These are phyloP conservation scores for Fusarium nisikadoi DNA, from an alignment of 2,329 filamentous ascomycete species.

Conservation along the genomic window DNA sequence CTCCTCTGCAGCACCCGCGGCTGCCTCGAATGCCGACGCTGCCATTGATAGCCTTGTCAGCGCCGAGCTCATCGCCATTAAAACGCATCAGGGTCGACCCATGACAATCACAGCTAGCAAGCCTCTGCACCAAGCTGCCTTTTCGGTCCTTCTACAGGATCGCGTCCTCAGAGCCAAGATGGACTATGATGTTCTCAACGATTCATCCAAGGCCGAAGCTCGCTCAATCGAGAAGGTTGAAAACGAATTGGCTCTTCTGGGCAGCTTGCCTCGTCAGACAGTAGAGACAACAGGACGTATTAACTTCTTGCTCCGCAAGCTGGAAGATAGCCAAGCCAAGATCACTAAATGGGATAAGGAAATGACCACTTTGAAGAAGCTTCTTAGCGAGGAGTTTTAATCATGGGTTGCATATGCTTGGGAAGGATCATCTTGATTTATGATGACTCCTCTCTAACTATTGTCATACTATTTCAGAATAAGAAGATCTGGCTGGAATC, in stretches of 20 bases:
- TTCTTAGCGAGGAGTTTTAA: constrained; percentile 59
- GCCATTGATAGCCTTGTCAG: constrained; percentile 84
- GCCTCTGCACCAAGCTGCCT: constrained; percentile 87
- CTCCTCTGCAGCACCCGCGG: constrained; percentile 52
- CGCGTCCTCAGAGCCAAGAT: constrained; percentile 78
- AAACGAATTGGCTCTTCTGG: constrained; percentile 78
- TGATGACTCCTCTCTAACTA: not conserved
- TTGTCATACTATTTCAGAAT: not conserved
- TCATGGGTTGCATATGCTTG: not conserved
- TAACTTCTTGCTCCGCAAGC: constrained; percentile 77
- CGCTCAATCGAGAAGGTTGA: constrained; percentile 82
- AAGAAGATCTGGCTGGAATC: not conserved
- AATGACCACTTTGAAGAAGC: constrained; percentile 76
- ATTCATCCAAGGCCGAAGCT: constrained; percentile 77
- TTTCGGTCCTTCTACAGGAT: constrained; percentile 77
- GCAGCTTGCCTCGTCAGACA: constrained; percentile 75
- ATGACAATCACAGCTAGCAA: constrained; percentile 81
- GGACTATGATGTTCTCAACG: constrained; percentile 74
- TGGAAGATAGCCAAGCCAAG: constrained; percentile 78
- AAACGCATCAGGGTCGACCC: constrained; percentile 79
- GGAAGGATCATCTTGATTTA: not conserved
- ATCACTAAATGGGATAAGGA: constrained; percentile 79
- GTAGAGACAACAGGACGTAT: constrained; percentile 73
- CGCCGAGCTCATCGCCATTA: constrained; percentile 85
- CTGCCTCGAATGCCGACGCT: constrained; percentile 71